phyloP scores from a whole-genome alignment of 768 basidiomycete species.

The Filobasidium wieringae region DNA sequence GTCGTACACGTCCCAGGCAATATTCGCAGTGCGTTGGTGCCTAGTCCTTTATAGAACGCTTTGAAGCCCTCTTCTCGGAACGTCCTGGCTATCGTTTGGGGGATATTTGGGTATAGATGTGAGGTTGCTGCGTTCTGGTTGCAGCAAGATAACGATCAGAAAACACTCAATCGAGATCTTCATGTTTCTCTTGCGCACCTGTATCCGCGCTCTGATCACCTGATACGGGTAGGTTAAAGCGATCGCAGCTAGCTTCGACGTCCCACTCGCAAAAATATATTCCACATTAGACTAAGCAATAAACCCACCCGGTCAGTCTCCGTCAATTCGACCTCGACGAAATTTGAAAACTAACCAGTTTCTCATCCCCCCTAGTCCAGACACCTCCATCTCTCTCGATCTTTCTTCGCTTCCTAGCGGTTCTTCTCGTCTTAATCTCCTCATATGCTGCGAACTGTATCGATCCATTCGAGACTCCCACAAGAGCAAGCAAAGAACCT shows the following conservation, averaged over 20 bases:
- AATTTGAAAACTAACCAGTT: slow-evolving; percentile 54
- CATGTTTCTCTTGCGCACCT: slow-evolving; percentile 46
- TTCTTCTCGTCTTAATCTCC: slow-evolving; percentile 81
- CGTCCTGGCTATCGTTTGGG: slow-evolving; percentile 63
- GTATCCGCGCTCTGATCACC: slow-evolving; percentile 84
- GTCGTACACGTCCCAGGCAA: slow-evolving; percentile 95
- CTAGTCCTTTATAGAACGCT: slow-evolving; percentile 91
- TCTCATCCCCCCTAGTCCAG: slow-evolving; percentile 66
- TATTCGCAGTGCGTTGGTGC: slow-evolving; percentile 84
- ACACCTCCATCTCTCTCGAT: slow-evolving; percentile 51
- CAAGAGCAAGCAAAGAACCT: slow-evolving; percentile 73
- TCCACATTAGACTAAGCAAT: slow-evolving; percentile 64
- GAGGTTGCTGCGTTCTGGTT: slow-evolving; percentile 15
- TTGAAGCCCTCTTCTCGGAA: slow-evolving; percentile 65
- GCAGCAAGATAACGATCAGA: not conserved
- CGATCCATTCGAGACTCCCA: slow-evolving; percentile 89
- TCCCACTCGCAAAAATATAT: slow-evolving; percentile 84
- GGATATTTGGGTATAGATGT: slow-evolving; percentile 65
- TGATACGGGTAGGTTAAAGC: slow-evolving; percentile 90
- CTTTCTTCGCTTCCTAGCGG: slow-evolving; percentile 53
- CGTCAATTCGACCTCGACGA: not conserved
- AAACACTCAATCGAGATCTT: not conserved
- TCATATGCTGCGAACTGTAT: slow-evolving; percentile 95
- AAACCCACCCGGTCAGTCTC: not conserved
- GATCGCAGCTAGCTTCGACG: slow-evolving; percentile 76